A percentile compares a stretch with the other conserved stretches of the same genome.
These are phyloP conservation scores for Colletotrichum sp. DNA, from an alignment of 2,329 filamentous ascomycete genomes.

Conservation along the genomic window DNA sequence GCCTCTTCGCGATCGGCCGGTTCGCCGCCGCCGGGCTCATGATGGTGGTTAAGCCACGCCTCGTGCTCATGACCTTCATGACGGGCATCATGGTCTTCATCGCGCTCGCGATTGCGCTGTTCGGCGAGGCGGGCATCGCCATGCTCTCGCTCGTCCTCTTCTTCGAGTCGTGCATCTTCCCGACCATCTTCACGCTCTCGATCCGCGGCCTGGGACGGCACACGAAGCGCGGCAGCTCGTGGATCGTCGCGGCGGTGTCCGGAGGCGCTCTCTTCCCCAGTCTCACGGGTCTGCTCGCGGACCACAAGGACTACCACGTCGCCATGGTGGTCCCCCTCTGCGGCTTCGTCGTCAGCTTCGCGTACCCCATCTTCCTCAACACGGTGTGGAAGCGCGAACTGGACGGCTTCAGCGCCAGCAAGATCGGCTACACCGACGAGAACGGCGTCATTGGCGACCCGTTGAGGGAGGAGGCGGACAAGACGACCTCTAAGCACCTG, in stretches of 20 bases:
- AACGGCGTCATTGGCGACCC: slow-evolving; percentile 12
- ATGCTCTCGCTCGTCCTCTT: slow-evolving; percentile 63
- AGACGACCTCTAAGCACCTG: slow-evolving; percentile 11
- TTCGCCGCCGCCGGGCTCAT: slow-evolving; percentile 64
- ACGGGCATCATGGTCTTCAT: slow-evolving; percentile 59
- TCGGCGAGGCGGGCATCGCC: slow-evolving; percentile 54
- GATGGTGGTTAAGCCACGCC: slow-evolving; percentile 60
- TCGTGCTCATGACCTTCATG: slow-evolving; percentile 60
- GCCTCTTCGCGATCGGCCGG: slow-evolving; percentile 63
- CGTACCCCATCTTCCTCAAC: slow-evolving; percentile 67
- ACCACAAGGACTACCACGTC: slow-evolving; percentile 28
- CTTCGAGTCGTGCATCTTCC: slow-evolving; percentile 64
- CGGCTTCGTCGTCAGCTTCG: slow-evolving; percentile 62
- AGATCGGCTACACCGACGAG: slow-evolving; percentile 13
- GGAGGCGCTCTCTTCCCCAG: slow-evolving; percentile 7
- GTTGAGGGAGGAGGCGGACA: background rate
- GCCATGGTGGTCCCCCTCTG: slow-evolving; percentile 70
- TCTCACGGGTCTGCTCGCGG: slow-evolving; percentile 7
- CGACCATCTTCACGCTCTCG: slow-evolving; percentile 60
- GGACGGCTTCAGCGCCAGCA: slow-evolving; percentile 13
- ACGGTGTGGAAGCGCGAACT: slow-evolving; percentile 16
- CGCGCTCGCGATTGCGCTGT: slow-evolving; percentile 55
- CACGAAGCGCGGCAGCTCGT: slow-evolving; percentile 57
- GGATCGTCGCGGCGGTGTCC: slow-evolving; percentile 4
- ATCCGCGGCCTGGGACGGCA: slow-evolving; percentile 62